A percentile compares a stretch with the other conserved stretches of the same genome.
These are phyloP conservation scores for Candida sphagnicola DNA, from an alignment of 805 yeast genomes.

Conservation along the genomic window DNA sequence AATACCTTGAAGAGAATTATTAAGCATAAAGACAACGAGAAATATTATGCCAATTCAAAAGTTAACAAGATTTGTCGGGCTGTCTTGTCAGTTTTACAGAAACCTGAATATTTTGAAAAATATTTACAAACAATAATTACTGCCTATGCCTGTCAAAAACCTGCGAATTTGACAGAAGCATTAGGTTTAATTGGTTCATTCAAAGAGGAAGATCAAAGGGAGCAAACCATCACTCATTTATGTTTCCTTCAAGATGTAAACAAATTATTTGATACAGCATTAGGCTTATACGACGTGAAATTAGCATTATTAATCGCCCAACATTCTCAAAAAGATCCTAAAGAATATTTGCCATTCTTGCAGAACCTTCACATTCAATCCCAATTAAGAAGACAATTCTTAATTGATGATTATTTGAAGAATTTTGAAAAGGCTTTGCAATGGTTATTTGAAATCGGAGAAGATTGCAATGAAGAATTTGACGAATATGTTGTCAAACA, in stretches of 20 bases:
- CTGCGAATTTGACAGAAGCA: constrained; percentile 80
- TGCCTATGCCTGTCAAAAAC: constrained; percentile 87
- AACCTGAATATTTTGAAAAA: constrained; percentile 47
- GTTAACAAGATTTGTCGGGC: constrained; percentile 76
- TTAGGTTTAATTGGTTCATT: constrained; percentile 56
- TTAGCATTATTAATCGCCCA: constrained; percentile 85
- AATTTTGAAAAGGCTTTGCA: constrained; percentile 63
- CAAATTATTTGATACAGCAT: constrained; percentile 69
- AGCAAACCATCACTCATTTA: constrained; percentile 70
- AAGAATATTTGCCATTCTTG: constrained; percentile 90
- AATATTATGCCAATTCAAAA: constrained; percentile 40
- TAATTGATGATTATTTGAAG: constrained; percentile 76
- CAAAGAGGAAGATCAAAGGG: constrained; percentile 41
- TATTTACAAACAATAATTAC: constrained; percentile 80
- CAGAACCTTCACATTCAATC: constrained; percentile 70
- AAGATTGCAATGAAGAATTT: constrained; percentile 46
- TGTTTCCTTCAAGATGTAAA: constrained; percentile 91
- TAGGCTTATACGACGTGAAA: constrained; percentile 78
- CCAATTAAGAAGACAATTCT: constrained; percentile 62
- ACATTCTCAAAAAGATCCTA: constrained; percentile 96
- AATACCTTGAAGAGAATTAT: constrained; percentile 28
- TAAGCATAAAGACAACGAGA: constrained; percentile 36
- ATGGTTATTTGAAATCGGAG: constrained; percentile 53
- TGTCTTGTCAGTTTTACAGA: constrained; percentile 52
- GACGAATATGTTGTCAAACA: constrained; percentile 67